Evolutionary conservation across 495 filamentous ascomycete genomes (phyloP).

Genomic region (Hyphodiscus hymeniophilus): DNA sequence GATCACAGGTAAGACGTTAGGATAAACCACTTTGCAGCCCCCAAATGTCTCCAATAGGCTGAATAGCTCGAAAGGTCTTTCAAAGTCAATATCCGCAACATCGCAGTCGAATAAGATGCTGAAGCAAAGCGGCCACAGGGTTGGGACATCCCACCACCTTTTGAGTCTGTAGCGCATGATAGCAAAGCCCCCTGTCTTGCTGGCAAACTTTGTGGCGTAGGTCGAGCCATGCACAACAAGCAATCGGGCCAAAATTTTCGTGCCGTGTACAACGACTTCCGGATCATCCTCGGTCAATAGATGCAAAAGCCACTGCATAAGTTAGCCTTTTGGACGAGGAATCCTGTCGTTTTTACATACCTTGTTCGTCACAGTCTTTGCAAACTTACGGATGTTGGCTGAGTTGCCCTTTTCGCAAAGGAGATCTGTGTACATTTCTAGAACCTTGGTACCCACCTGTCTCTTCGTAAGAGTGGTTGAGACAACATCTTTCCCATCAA

Average conservation of each 20-base stretch:
- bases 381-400: conserved; percentile 74
- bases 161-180: conserved; percentile 76
- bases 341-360: conserved; percentile 37
- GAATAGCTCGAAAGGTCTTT: conserved; percentile 63
- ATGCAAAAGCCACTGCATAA: conserved; percentile 80
- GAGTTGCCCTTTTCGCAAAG: conserved; percentile 66
- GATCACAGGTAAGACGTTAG: conserved; percentile 74
- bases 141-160: conserved; percentile 80
- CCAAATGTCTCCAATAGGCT: conserved; percentile 66
- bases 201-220: conserved; percentile 78
- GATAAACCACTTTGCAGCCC: conserved; percentile 56
- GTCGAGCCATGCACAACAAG: conserved; percentile 67
- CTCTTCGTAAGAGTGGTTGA: conserved; percentile 36
- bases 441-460: conserved; percentile 63
- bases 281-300: conserved; percentile 82
- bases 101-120: conserved; percentile 81
- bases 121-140: conserved; percentile 85
- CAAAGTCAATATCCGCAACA: conserved; percentile 64
- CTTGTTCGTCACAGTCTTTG: conserved; percentile 92
- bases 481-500: conserved; percentile 9
- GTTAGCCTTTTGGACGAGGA: conserved; percentile 26
- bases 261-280: conserved; percentile 71
- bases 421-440: conserved; percentile 75
- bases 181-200: conserved; percentile 76
- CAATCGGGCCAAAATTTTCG: conserved; percentile 80